phyloP scores from a whole-genome alignment of 345 rosid species.

The Dipteronia sinensis region DNA sequence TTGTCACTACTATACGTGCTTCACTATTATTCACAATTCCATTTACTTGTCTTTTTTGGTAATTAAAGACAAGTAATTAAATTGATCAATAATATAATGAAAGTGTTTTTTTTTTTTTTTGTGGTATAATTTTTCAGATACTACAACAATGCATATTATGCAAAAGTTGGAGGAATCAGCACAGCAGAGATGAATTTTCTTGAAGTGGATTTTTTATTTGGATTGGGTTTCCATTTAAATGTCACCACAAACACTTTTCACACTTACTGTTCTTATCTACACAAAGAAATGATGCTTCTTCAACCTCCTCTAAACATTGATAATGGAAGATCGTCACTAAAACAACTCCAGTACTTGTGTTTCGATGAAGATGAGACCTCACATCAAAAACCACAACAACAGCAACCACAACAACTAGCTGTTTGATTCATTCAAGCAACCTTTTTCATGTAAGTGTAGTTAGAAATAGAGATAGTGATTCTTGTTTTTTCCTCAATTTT shows the following conservation, averaged over 20 bases:
- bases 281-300: constrained; percentile 54
- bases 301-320: constrained; percentile 38
- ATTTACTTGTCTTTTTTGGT: background rate
- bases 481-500: background rate
- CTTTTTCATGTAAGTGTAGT: constrained; percentile 18
- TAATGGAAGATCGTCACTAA: constrained; percentile 22
- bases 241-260: constrained; percentile 79
- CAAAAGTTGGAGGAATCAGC: constrained; percentile 93
- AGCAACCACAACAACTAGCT: constrained; percentile 50
- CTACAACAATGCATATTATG: constrained; percentile 90
- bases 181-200: constrained; percentile 79
- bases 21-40: background rate
- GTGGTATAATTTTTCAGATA: constrained; percentile 39
- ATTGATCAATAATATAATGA: too few relatives aligned
- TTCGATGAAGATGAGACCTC: constrained; percentile 72
- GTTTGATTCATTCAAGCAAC: constrained; percentile 21
- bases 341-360: constrained; percentile 39
- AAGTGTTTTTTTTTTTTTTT: background rate
- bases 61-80: background rate
- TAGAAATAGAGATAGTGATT: constrained; percentile 32
- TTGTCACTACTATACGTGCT: constrained; percentile 3
- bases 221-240: constrained; percentile 74
- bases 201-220: constrained; percentile 85
- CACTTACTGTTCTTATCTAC: constrained; percentile 66
- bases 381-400: constrained; percentile 60